Evolutionary conservation across 129 eudicot species (phyloP).

Genomic region (Saussurea involucrata): DNA sequence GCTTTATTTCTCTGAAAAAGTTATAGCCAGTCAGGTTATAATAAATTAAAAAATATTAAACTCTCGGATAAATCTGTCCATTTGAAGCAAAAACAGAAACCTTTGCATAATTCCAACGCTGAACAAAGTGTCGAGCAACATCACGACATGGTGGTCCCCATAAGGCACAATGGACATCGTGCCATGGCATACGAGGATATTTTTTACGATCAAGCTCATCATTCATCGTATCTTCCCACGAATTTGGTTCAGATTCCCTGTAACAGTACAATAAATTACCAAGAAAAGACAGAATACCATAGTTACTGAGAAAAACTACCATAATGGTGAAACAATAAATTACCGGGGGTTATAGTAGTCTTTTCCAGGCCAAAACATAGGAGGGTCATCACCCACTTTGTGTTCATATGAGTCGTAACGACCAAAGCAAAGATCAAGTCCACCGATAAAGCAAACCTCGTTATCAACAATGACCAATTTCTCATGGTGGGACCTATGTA

Average conservation of each 20-base stretch:
- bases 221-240: constrained; percentile 97
- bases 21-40: constrained; percentile 1
- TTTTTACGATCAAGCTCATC: constrained; percentile 81
- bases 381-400: constrained; percentile 84
- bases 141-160: constrained; percentile 99
- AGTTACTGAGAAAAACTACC: not conserved
- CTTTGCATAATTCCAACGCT: constrained; percentile 98
- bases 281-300: not conserved
- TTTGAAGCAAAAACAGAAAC: constrained; percentile 35
- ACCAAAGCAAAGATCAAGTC: constrained; percentile 97
- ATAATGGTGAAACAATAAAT: constrained; percentile 6
- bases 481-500: constrained; percentile 97
- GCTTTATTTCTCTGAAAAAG: constrained; percentile 92
- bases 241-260: constrained; percentile 98
- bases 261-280: not conserved
- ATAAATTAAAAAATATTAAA: not conserved
- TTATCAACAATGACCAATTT: constrained; percentile 89
- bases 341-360: constrained; percentile 98
- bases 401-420: constrained; percentile 87
- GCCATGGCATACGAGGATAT: constrained; percentile 99
- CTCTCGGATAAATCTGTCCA: not conserved
- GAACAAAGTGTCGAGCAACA: constrained; percentile 96
- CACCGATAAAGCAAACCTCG: constrained; percentile 91
- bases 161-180: constrained; percentile 97
- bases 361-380: constrained; percentile 92